Evolutionary conservation across 495 filamentous ascomycete species (phyloP).

Genomic region (Xylaria acuta): DNA sequence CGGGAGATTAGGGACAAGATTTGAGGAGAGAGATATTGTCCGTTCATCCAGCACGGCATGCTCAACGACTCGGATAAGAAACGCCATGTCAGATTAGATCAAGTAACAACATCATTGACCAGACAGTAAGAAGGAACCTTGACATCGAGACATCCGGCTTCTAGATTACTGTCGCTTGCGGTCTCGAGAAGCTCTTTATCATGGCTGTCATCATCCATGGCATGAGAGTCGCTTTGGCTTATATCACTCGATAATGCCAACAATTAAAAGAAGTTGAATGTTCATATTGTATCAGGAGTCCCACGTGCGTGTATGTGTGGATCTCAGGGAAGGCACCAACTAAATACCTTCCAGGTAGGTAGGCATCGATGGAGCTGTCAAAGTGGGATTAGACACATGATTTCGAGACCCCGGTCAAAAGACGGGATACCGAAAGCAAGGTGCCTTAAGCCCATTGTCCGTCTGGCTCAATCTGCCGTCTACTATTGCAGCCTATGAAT

Average conservation of each 20-base stretch:
- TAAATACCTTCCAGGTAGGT: not conserved
- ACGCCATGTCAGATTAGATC: constrained; percentile 60
- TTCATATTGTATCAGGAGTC: not conserved
- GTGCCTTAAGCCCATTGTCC: constrained; percentile 14
- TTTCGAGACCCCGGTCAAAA: not conserved
- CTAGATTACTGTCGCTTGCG: constrained; percentile 33
- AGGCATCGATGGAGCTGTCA: not conserved
- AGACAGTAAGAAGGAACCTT: constrained; percentile 57
- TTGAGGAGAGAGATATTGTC: not conserved
- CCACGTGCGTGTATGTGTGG: not conserved
- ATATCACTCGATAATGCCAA: constrained; percentile 22
- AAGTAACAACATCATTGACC: constrained; percentile 59
- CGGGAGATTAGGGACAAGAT: constrained; percentile 51
- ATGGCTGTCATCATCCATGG: constrained; percentile 52
- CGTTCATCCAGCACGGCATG: not conserved
- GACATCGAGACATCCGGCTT: constrained; percentile 49
- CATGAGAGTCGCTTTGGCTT: constrained; percentile 26
- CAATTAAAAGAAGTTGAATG: constrained; percentile 16
- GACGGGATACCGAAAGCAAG: constrained; percentile 9
- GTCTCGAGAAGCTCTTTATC: constrained; percentile 54
- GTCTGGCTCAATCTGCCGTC: constrained; percentile 15
- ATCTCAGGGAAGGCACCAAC: not conserved
- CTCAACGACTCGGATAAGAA: not conserved
- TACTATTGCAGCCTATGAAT: constrained; percentile 29
- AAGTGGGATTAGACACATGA: not conserved